A percentile compares a stretch with the other conserved stretches of the same genome.
These are phyloP conservation scores for Syncephalastrum sp. DNA, from an alignment of 371 early-diverging fungal species.

Conservation along the genomic window DNA sequence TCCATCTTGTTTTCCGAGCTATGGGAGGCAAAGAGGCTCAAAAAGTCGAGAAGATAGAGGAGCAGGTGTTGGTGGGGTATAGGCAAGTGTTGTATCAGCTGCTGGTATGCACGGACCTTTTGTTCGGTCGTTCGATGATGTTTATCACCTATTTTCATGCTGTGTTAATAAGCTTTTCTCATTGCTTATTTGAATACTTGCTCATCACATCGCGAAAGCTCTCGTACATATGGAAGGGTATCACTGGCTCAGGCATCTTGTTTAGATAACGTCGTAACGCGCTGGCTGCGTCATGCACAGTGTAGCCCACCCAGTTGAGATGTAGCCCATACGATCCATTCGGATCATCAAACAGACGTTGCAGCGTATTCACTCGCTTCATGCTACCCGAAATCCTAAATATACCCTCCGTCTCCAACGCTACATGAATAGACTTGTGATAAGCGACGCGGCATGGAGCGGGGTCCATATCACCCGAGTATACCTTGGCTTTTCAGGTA, in stretches of 20 bases:
- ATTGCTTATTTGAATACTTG: slow-evolving; percentile 13
- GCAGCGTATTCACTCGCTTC: slow-evolving; percentile 59
- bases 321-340: slow-evolving; percentile 48
- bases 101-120: slow-evolving; percentile 48
- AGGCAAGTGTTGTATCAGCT: slow-evolving; percentile 54
- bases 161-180: background rate
- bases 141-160: slow-evolving; percentile 9
- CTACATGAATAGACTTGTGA: background rate
- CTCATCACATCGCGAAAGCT: slow-evolving; percentile 61
- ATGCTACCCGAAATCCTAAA: slow-evolving; percentile 41
- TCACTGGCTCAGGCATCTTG: slow-evolving; percentile 63
- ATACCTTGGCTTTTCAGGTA: slow-evolving; percentile 43
- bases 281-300: slow-evolving; percentile 66
- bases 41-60: slow-evolving; percentile 61
- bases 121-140: slow-evolving; percentile 11
- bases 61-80: slow-evolving; percentile 58
- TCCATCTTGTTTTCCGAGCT: slow-evolving; percentile 53
- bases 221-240: slow-evolving; percentile 53
- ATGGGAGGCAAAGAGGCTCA: slow-evolving; percentile 55
- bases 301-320: slow-evolving; percentile 57
- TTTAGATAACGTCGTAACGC: slow-evolving; percentile 60
- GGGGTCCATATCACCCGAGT: background rate
- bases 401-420: slow-evolving; percentile 20
- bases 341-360: slow-evolving; percentile 52
- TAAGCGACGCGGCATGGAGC: background rate